phyloP scores from a whole-genome alignment of 139 green algal species.

The Tetradesmus lagerheimii region DNA sequence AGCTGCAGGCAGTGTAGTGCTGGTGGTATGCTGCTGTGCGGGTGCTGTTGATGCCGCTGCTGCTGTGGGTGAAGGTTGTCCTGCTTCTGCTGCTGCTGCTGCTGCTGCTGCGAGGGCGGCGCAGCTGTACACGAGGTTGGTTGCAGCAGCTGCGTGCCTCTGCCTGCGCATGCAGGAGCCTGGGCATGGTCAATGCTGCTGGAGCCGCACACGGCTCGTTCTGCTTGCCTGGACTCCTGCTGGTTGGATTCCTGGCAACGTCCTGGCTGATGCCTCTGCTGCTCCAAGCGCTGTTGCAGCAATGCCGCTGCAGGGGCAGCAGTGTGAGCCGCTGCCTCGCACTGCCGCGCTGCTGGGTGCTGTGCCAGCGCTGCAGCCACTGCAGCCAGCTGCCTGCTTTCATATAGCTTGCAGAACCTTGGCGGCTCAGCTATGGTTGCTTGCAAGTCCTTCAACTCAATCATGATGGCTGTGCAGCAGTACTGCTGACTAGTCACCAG shows the following conservation, averaged over 20 bases:
- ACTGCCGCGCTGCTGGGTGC: background rate
- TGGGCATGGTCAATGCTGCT: background rate
- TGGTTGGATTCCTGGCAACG: background rate
- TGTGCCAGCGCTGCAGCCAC: background rate
- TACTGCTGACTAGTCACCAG: background rate
- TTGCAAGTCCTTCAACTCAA: background rate
- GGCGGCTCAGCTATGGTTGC: background rate
- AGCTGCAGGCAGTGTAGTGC: background rate
- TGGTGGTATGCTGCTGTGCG: background rate
- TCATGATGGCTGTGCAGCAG: no score
- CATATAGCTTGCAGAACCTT: constrained; percentile 4
- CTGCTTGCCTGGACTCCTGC: background rate
- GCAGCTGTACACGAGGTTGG: background rate
- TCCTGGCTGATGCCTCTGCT: background rate
- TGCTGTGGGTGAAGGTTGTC: background rate
- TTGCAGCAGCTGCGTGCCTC: background rate
- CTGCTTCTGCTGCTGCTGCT: background rate
- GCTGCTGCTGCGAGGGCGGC: background rate
- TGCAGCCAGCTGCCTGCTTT: background rate
- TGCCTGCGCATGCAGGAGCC: background rate
- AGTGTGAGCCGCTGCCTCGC: background rate
- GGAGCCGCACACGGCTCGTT: background rate
- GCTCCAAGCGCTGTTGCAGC: background rate
- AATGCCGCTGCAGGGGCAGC: background rate
- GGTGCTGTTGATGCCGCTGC: background rate